Percentiles rank a stretch among this genome's conserved stretches.
These are phyloP conservation scores for Ophiognomonia clavigignenti-juglandacearum DNA, from an alignment of 2,329 filamentous ascomycete genomes.

Conservation along the genomic window DNA sequence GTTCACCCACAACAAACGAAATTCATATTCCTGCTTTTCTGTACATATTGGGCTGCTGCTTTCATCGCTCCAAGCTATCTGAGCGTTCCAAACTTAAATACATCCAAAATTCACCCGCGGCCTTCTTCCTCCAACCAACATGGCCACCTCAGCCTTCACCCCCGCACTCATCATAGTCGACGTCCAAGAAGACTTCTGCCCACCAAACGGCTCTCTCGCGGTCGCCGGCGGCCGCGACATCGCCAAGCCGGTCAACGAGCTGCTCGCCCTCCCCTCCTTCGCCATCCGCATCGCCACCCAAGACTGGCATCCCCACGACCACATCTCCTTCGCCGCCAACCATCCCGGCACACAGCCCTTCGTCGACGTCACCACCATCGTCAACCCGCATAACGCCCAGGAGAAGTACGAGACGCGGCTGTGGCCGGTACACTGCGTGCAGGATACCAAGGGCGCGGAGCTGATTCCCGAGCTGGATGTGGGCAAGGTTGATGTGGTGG, in stretches of 20 bases:
- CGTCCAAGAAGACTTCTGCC: constrained; percentile 92
- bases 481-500: constrained; percentile 53
- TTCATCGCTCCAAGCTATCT: no score
- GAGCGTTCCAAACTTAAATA: no score
- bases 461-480: constrained; percentile 69
- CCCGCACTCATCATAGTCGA: constrained; percentile 70
- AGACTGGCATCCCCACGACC: constrained; percentile 79
- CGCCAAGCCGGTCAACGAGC: constrained; percentile 64
- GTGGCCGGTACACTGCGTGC: constrained; percentile 90
- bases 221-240: constrained; percentile 71
- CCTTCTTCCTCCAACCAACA: no score
- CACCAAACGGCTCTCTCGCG: constrained; percentile 78
- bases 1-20: no score
- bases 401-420: constrained; percentile 65
- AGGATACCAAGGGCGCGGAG: constrained; percentile 64
- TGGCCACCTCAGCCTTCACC: constrained; percentile 27
- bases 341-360: constrained; percentile 67
- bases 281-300: constrained; percentile 75
- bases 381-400: constrained; percentile 58
- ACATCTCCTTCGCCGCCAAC: constrained; percentile 86
- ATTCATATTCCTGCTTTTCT: no score
- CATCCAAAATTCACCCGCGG: no score
- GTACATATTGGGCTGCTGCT: no score
- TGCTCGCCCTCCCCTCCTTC: constrained; percentile 69
- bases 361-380: constrained; percentile 57